phyloP scores from a whole-genome alignment of 2,329 filamentous ascomycete genomes.

The Aspergillus flavus region DNA sequence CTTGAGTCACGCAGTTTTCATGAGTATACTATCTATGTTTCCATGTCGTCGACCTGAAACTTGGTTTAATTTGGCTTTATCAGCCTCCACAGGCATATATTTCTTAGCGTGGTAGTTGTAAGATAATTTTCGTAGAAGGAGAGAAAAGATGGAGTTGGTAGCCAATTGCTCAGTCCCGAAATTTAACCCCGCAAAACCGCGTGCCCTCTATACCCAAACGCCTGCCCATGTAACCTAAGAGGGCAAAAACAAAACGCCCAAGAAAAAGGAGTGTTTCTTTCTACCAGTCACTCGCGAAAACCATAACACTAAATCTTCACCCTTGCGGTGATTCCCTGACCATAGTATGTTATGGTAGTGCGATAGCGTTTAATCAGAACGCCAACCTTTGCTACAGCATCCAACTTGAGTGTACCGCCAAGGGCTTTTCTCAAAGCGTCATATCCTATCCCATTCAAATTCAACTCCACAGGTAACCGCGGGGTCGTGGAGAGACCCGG shows the following conservation, averaged over 20 bases:
- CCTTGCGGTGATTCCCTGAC: constrained; percentile 70
- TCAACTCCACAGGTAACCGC: constrained; percentile 79
- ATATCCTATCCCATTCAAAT: constrained; percentile 75
- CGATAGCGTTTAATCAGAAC: constrained; percentile 75
- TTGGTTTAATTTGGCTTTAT: background rate
- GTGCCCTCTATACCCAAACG: background rate
- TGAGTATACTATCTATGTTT: constrained; percentile 1
- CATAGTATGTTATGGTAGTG: constrained; percentile 70
- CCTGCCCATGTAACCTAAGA: background rate
- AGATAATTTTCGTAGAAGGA: background rate
- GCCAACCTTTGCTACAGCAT: constrained; percentile 74
- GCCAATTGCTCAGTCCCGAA: background rate
- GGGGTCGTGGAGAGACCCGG: constrained; percentile 75
- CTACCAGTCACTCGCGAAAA: constrained; percentile 9
- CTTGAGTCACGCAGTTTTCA: background rate
- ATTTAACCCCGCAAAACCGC: background rate
- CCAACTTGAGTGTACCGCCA: constrained; percentile 76
- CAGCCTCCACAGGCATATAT: background rate
- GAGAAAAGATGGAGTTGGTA: background rate
- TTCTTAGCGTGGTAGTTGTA: background rate
- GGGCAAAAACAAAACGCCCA: background rate
- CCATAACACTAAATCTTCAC: constrained; percentile 42
- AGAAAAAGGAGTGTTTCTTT: constrained; percentile 5
- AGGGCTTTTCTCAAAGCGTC: constrained; percentile 78
- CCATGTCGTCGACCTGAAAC: background rate